Evolutionary conservation across 495 filamentous ascomycete species (phyloP).

Genomic region (Beverwykella pulmonaria): DNA sequence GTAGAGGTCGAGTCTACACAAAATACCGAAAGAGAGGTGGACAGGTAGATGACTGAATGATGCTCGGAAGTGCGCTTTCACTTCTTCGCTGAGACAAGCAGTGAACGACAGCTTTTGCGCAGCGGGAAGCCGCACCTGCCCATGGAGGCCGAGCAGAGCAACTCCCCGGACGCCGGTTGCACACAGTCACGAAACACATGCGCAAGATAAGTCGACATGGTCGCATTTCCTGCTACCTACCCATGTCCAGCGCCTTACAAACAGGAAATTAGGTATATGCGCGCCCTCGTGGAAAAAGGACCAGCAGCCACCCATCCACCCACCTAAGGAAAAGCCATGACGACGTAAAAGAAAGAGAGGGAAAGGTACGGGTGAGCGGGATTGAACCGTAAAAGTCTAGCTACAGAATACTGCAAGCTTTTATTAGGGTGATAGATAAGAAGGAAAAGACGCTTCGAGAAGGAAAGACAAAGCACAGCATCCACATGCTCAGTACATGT

Average conservation of each 20-base stretch:
- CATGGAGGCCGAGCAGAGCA: background rate
- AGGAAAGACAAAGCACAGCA: background rate
- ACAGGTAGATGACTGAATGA: too few relatives aligned
- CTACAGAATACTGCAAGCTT: background rate
- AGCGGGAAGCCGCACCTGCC: background rate
- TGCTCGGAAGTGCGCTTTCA: too few relatives aligned
- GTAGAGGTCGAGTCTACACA: too few relatives aligned
- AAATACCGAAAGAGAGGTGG: too few relatives aligned
- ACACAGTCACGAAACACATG: background rate
- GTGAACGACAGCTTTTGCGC: background rate
- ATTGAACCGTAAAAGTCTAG: background rate
- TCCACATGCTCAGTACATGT: slow-evolving; percentile 25
- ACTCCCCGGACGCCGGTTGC: background rate
- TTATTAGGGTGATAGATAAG: slow-evolving; percentile 2
- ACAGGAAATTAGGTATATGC: background rate
- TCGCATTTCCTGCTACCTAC: slow-evolving; percentile 14
- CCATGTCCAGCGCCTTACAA: background rate
- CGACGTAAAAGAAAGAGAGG: background rate
- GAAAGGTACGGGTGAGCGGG: background rate
- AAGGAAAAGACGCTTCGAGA: slow-evolving; percentile 2
- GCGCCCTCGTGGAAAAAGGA: background rate
- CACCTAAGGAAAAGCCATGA: background rate
- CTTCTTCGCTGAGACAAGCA: too few relatives aligned
- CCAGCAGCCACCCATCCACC: background rate
- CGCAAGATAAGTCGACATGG: background rate